Conservation (phyloP, 1,284 basidiomycete genomes). For the Ustilago vetiveriae region DNA sequence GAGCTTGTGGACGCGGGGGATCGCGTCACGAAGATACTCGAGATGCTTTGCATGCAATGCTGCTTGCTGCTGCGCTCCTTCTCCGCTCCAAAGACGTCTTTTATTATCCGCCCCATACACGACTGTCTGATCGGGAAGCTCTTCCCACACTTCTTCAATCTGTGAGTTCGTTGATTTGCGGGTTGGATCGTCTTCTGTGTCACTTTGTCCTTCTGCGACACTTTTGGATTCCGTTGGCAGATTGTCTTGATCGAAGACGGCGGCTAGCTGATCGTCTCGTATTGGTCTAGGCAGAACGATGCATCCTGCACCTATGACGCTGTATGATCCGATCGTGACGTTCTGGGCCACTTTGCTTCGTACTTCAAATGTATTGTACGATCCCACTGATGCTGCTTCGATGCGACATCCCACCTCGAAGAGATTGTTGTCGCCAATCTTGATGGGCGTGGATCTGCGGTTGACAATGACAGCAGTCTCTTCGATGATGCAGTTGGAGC, state of each 20-base stretch:
- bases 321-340: conserved; percentile 79
- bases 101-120: conserved; percentile 81
- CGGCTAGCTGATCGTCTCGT: conserved; percentile 11
- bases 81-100: conserved; percentile 82
- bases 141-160: conserved; percentile 67
- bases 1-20: conserved; percentile 51
- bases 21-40: conserved; percentile 81
- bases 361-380: conserved; percentile 84
- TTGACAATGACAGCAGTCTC: conserved; percentile 89
- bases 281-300: conserved; percentile 38
- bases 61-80: conserved; percentile 82
- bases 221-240: too few species aligned
- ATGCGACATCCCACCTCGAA: conserved; percentile 94
- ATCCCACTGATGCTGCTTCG: conserved; percentile 82
- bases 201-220: background rate
- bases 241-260: conserved; percentile 20
- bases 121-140: conserved; percentile 83
- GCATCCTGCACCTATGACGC: conserved; percentile 82
- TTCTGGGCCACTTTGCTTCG: conserved; percentile 81
- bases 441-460: conserved; percentile 74
- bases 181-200: background rate
- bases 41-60: conserved; percentile 86
- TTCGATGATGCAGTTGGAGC: conserved; percentile 87
- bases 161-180: background rate
- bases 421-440: conserved; percentile 88